Conservation (phyloP, 1,284 basidiomycete genomes). For the Ceraceosorus bombacis region DNA sequence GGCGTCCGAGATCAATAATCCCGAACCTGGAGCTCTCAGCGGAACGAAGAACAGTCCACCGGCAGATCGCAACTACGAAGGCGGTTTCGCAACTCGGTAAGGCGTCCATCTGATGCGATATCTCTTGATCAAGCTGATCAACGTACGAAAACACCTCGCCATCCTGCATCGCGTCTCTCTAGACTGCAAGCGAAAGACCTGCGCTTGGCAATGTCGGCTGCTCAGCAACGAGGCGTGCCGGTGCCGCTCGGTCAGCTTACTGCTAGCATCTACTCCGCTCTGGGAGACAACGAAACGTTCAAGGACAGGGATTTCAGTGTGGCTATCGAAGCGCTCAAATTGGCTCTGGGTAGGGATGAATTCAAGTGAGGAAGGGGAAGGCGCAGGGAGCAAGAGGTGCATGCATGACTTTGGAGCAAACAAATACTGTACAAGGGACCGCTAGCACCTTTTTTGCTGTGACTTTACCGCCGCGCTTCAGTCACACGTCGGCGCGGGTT, state of each 20-base stretch:
- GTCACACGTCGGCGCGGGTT: no score
- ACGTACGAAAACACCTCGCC: no score
- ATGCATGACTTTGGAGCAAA: no score
- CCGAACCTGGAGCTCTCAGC: constrained; percentile 64
- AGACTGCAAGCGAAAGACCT: constrained; percentile 30
- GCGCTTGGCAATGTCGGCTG: constrained; percentile 35
- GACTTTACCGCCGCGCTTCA: no score
- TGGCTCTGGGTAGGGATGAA: background rate
- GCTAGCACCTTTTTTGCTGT: no score
- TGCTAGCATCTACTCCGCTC: constrained; percentile 27
- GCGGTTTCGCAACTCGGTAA: constrained; percentile 37
- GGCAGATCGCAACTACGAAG: constrained; percentile 72
- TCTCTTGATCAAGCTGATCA: background rate
- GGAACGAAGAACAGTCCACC: constrained; percentile 62
- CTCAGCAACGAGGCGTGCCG: constrained; percentile 30
- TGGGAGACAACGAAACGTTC: constrained; percentile 9
- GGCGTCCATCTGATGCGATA: constrained; percentile 10
- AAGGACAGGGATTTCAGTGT: background rate
- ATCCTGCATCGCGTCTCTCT: background rate
- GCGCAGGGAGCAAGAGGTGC: background rate
- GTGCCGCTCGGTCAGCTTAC: constrained; percentile 32
- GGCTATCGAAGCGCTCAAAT: background rate
- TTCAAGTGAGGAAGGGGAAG: background rate
- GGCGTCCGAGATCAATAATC: constrained; percentile 78
- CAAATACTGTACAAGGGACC: no score